Conservation (phyloP, 495 filamentous ascomycete species). For the Penicillium diatomitis region DNA sequence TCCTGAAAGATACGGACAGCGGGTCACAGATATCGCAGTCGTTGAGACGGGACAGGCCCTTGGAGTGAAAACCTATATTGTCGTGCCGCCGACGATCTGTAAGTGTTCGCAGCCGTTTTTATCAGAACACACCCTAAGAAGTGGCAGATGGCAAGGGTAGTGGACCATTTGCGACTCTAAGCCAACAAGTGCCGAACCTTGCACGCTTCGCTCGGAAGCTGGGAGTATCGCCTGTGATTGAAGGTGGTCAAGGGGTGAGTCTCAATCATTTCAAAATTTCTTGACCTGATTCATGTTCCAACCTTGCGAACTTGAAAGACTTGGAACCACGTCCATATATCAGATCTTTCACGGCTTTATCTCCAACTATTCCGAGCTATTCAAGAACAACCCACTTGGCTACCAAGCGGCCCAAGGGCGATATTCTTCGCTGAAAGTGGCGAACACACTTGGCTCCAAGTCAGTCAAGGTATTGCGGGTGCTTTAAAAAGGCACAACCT, state of each 20-base stretch:
- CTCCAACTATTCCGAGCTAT: neutral
- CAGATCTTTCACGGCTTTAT: neutral
- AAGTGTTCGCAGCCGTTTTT: too few relatives aligned
- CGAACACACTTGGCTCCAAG: neutral
- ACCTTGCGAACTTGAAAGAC: neutral
- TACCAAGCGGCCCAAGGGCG: neutral
- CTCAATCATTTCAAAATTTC: too few relatives aligned
- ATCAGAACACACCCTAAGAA: too few relatives aligned
- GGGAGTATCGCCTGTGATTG: neutral
- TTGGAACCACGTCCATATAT: neutral
- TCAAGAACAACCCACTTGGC: neutral
- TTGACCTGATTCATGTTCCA: too few relatives aligned
- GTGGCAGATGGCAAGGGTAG: neutral
- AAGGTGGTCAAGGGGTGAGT: neutral
- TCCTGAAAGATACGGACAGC: neutral
- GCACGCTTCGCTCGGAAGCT: neutral
- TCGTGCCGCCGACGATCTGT: neutral
- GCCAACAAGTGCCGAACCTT: neutral
- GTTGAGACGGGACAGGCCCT: neutral
- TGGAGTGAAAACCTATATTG: neutral
- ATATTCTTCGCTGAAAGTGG: neutral
- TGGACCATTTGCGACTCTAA: neutral
- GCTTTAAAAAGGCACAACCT: neutral
- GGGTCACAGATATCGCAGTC: neutral
- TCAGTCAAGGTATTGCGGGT: neutral